Conservation (phyloP, 2,329 filamentous ascomycete genomes). For the Lasiodiplodia sp. region DNA sequence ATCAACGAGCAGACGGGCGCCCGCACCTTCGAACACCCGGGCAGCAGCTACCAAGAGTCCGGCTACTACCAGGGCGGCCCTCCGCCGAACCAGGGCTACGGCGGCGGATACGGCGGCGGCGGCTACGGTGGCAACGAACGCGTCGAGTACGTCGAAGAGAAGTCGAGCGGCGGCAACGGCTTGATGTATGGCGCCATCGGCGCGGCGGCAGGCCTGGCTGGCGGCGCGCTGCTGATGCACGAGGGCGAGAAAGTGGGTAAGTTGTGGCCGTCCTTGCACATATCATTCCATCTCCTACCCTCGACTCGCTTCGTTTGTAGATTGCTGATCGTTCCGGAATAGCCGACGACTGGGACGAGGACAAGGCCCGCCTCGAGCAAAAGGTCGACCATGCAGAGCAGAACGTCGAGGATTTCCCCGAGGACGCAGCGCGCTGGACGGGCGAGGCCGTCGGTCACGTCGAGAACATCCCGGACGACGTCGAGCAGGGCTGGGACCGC, state of each 20-base stretch:
- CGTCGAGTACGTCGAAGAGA: constrained; percentile 32
- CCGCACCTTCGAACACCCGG: constrained; percentile 49
- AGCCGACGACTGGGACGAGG: constrained; percentile 46
- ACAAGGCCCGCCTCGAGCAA: constrained; percentile 42
- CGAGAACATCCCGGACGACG: constrained; percentile 46
- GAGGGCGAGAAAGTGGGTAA: constrained; percentile 49
- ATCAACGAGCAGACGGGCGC: constrained; percentile 57
- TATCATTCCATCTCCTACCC: not conserved
- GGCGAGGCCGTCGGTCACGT: constrained; percentile 39
- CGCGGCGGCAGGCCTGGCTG: constrained; percentile 51
- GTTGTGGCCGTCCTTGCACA: constrained; percentile 36
- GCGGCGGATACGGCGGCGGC: constrained; percentile 32
- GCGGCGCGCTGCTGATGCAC: constrained; percentile 55
- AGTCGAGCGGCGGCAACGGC: constrained; percentile 37
- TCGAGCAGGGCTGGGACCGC: constrained; percentile 40
- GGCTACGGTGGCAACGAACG: constrained; percentile 22
- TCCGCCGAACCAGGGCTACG: constrained; percentile 28
- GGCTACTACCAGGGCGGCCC: constrained; percentile 30
- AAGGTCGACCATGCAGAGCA: constrained; percentile 35
- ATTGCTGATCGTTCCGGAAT: not conserved
- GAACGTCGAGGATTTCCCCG: constrained; percentile 42
- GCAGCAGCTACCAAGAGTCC: constrained; percentile 29
- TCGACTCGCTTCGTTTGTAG: too few species aligned
- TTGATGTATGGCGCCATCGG: constrained; percentile 50
- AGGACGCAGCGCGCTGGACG: constrained; percentile 36